Conservation (phyloP, 306 rosid species). For the cucumber (Cucumis sativus) region DNA sequence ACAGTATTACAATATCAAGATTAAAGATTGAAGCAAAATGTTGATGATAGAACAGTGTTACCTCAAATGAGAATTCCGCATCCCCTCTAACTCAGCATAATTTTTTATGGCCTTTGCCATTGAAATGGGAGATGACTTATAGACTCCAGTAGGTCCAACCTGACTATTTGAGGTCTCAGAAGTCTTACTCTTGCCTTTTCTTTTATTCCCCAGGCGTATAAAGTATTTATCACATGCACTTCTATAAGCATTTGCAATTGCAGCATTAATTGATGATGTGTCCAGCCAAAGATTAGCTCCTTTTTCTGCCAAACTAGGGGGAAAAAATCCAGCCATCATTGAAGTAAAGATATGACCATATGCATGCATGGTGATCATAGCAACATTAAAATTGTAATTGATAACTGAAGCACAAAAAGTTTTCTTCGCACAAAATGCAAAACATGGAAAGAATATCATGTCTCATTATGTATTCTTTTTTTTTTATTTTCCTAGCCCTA, state of each 20-base stretch:
- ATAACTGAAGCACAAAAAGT: not conserved
- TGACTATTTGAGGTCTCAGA: conserved; percentile 27
- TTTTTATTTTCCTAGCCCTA: not conserved
- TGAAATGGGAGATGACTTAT: conserved; percentile 53
- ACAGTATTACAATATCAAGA: not conserved
- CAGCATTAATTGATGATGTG: conserved; percentile 78
- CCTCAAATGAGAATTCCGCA: conserved; percentile 80
- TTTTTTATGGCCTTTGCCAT: conserved; percentile 82
- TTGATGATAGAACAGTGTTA: conserved; percentile 13
- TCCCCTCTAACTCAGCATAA: conserved; percentile 73
- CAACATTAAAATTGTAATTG: not conserved
- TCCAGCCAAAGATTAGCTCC: conserved; percentile 73
- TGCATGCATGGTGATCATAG: not conserved
- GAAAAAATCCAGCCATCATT: conserved; percentile 7
- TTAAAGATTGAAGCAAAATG: not conserved
- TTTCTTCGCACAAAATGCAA: not conserved
- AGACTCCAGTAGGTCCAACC: conserved; percentile 35
- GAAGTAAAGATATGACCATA: not conserved
- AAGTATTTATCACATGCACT: conserved; percentile 52
- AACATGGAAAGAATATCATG: not conserved
- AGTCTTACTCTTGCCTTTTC: conserved; percentile 24
- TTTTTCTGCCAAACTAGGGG: conserved; percentile 63
- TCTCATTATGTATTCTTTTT: not conserved
- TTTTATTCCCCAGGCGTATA: conserved; percentile 26
- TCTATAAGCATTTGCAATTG: conserved; percentile 61